Conservation (phyloP, 2,329 filamentous ascomycete genomes). For the Exophiala sp. region DNA sequence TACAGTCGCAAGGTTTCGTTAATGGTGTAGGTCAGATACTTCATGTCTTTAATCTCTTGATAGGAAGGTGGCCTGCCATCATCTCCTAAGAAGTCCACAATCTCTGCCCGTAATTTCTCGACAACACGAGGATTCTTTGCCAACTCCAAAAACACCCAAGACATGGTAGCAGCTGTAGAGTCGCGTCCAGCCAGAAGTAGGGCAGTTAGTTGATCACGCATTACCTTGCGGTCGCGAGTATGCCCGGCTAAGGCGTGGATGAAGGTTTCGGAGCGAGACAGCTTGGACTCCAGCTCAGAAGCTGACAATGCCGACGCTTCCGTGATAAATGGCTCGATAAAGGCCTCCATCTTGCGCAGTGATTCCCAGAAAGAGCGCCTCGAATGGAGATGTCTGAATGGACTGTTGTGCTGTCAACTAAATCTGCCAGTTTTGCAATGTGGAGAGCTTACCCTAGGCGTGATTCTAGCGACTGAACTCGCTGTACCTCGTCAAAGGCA, state of each 20-base stretch:
- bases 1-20: conserved; percentile 77
- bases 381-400: conserved; percentile 62
- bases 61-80: conserved; percentile 58
- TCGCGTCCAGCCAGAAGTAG: conserved; percentile 78
- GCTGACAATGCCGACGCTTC: conserved; percentile 65
- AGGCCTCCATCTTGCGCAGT: conserved; percentile 68
- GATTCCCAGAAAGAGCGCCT: conserved; percentile 60
- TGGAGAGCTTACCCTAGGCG: conserved; percentile 54
- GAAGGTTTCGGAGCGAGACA: conserved; percentile 74
- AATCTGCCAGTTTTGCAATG: neutral
- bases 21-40: conserved; percentile 68
- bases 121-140: conserved; percentile 66
- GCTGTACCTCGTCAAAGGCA: conserved; percentile 76
- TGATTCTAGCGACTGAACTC: conserved; percentile 65
- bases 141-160: conserved; percentile 80
- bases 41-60: conserved; percentile 80
- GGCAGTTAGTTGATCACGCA: conserved; percentile 80
- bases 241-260: conserved; percentile 78
- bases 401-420: conserved; percentile 38
- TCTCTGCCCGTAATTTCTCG: conserved; percentile 68
- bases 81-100: conserved; percentile 63
- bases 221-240: conserved; percentile 61
- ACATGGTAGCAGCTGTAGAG: conserved; percentile 78
- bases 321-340: conserved; percentile 76
- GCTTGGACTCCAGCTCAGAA: conserved; percentile 68